Base-by-base conservation (phyloP, 2,329 filamentous ascomycete species). In the Pseudocercospora ulei region DNA sequence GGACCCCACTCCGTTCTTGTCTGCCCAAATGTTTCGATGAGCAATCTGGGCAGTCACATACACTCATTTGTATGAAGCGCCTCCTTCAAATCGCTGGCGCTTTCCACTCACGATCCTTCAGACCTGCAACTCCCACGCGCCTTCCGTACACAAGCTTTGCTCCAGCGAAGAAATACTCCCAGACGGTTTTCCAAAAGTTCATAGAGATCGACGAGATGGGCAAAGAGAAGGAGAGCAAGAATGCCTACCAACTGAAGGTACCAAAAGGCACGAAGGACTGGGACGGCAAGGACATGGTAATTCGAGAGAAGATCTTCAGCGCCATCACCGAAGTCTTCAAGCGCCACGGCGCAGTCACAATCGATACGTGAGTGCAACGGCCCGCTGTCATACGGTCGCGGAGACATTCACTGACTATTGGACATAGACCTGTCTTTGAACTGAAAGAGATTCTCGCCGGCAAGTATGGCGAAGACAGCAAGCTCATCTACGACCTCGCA, bases 231-330 rank as follows among this genome's bases (percentile, higher is more conserved):
- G 62, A 63, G 35, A 50, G 52, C 31, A 57, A 57, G 47, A 41
- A 41, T 29, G 49, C 47, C 43, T 56, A 81, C 63, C 76, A 78
- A 63, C 72, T 92, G 60, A 93, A 93, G 71, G 83, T 80, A 57
- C 83, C 85, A 47, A 93, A 93, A 72, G 85, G 86, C 52, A 93
- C 85, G 50, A 82, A 84, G 60, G 86, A 93, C 62, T 93, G 77
- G 81, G 72, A 77, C 57, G 81, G 80, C 52, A 73, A 73, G 62
- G 79, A 86, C 59, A 82, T 86, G 70, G 73, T 84, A 56, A 77
- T 88, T 56, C 76, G 82, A 53, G 81, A 87, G 63, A 76, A 78
- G 59, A 86, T 88, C 65, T 87, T 84, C 62, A 70, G 65, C 56
- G 78, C 75, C 55, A 84, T 88, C 60, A 77, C 75, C 50, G 69